Percentiles rank a stretch among this genome's conserved stretches.
These are phyloP conservation scores for Pleurotus pulmonarius DNA, from an alignment of 768 basidiomycete genomes.

Conservation along the genomic window DNA sequence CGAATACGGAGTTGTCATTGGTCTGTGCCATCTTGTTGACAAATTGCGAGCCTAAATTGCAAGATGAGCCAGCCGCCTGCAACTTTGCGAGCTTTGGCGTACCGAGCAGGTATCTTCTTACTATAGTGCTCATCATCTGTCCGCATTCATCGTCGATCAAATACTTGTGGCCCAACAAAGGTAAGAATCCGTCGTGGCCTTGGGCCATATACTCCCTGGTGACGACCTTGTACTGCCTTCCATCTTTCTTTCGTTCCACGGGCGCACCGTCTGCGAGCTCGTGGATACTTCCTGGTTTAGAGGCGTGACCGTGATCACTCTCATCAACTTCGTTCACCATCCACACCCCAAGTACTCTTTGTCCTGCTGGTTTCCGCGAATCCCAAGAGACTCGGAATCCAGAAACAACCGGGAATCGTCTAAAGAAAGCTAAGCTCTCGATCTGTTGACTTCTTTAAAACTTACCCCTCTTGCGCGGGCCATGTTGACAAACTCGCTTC, in stretches of 20 bases:
- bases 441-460: neutral
- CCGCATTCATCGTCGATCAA: slow-evolving; percentile 85
- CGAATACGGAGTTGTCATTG: slow-evolving; percentile 22
- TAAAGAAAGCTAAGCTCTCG: slow-evolving; percentile 20
- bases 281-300: slow-evolving; percentile 14
- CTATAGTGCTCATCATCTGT: slow-evolving; percentile 70
- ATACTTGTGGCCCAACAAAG: slow-evolving; percentile 60
- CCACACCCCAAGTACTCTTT: slow-evolving; percentile 74
- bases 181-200: slow-evolving; percentile 79
- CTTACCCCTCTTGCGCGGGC: slow-evolving; percentile 89
- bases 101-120: slow-evolving; percentile 82
- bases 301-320: slow-evolving; percentile 19
- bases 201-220: slow-evolving; percentile 85
- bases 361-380: slow-evolving; percentile 64
- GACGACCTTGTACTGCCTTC: slow-evolving; percentile 70
- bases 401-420: slow-evolving; percentile 86
- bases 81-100: slow-evolving; percentile 18
- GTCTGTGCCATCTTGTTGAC: slow-evolving; percentile 58
- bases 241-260: slow-evolving; percentile 48
- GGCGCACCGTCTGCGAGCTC: slow-evolving; percentile 43
- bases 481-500: slow-evolving; percentile 72
- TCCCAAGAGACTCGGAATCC: slow-evolving; percentile 88
- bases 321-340: slow-evolving; percentile 40
- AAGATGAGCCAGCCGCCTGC: too few relatives aligned
- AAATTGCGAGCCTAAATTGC: slow-evolving; percentile 59